phyloP scores from a whole-genome alignment of 352 stramenopile species.

The Detonula confervacea region DNA sequence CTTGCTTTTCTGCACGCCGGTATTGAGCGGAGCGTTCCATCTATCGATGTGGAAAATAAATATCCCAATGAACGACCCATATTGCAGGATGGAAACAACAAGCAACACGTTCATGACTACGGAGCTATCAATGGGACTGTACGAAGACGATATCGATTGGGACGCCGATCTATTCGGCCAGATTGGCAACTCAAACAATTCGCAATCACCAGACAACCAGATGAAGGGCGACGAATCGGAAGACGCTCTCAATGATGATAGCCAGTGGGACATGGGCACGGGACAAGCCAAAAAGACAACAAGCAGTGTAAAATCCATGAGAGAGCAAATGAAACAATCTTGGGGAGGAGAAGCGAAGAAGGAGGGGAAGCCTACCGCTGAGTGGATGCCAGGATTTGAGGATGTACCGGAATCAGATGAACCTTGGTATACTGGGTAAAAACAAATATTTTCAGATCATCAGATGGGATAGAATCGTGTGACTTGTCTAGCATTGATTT shows the following conservation, averaged over 20 bases:
- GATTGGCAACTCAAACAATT: background rate
- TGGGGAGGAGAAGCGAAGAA: background rate
- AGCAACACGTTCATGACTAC: background rate
- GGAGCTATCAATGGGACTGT: slow-evolving; percentile 17
- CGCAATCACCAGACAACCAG: background rate
- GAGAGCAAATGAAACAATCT: slow-evolving; percentile 28
- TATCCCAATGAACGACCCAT: background rate
- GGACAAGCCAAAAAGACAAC: background rate
- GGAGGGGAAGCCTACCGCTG: slow-evolving; percentile 29
- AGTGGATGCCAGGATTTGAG: slow-evolving; percentile 27
- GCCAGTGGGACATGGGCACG: slow-evolving; percentile 5
- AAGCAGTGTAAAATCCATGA: slow-evolving; percentile 20
- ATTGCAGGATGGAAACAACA: background rate
- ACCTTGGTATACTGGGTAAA: slow-evolving; percentile 36
- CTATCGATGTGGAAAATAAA: background rate
- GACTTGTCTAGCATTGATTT: too few species aligned
- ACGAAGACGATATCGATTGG: slow-evolving; percentile 36
- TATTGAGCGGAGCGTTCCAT: background rate
- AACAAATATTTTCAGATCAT: too few species aligned
- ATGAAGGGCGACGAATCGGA: background rate
- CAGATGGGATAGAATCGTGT: too few species aligned
- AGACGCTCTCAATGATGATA: slow-evolving; percentile 2
- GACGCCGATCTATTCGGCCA: slow-evolving; percentile 34
- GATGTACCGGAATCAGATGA: slow-evolving; percentile 21
- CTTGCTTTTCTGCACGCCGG: background rate